Base-by-base conservation (phyloP, 805 yeast genomes). In the Candida parachauliodes region DNA sequence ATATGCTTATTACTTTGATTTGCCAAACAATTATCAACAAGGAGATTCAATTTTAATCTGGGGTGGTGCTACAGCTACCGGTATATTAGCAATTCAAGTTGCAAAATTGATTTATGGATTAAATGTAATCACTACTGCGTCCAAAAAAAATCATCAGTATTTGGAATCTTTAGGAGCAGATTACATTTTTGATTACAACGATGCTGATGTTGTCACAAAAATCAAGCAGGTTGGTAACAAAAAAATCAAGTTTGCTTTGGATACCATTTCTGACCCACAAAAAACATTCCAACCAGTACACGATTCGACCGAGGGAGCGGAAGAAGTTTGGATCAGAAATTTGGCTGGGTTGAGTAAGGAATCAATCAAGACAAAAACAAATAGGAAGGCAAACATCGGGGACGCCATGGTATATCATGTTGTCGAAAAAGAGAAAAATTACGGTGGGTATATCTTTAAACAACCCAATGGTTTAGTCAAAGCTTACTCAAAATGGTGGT, bases 21-120 rank as follows among this genome's bases (percentile, higher is more conserved):
- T 62, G 21, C 33, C 51, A 36, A 45, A 49, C 38, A 35, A 39
- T 8, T 29, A 33, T 8, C 51, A 56, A 36, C 24, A 41, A 12
- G 40, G 32, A 15, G 48, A 46, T 17, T 42, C 23, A 35, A 44
- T 62, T 33, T 48, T 62, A 42, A 52, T 62, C 33, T 62, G 67
- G 67, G 64, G 67, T 34, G 67, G 65, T 32, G 61, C 66, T 5
- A 59, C 62, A 29, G 57, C 62, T n/a, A 52, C 63, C 8, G 66
- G 67, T 11, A 40, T 50, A 11, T 28, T 51, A 8, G 65, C 59
- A 7, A 53, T 61, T 22, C 68, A 61, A 40, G 41, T 59, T 22
- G 66, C 65, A 22, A 57, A 57, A 37, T 22, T 45, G 14, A 41
- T 58, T 4, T 62, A 47, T 40, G 65, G 62, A 0, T 42, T 60